Evolutionary conservation across 805 yeast genomes (phyloP).

Genomic region (Nakazawaea ambrosiae): DNA sequence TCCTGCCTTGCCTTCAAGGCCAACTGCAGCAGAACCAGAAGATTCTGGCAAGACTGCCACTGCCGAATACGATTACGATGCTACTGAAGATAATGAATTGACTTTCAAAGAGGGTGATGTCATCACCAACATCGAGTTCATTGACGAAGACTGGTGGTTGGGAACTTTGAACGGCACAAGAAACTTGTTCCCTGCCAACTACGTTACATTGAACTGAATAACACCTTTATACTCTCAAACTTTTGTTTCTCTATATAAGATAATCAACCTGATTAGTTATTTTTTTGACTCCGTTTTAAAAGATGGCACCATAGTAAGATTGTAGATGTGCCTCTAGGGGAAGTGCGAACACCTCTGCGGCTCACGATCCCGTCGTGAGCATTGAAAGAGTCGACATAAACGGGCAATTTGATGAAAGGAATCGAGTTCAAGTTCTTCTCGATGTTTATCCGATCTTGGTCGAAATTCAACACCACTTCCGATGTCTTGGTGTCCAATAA

Average conservation of each 20-base stretch:
- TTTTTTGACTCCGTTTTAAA: slow-evolving; percentile 11
- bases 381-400: slow-evolving; percentile 62
- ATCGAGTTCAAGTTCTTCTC: slow-evolving; percentile 51
- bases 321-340: slow-evolving; percentile 43
- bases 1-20: background rate
- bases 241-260: too few relatives aligned
- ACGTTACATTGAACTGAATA: slow-evolving; percentile 37
- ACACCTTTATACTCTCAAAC: background rate
- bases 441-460: slow-evolving; percentile 31
- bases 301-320: slow-evolving; percentile 39
- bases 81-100: slow-evolving; percentile 88
- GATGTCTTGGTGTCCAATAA: background rate
- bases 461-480: slow-evolving; percentile 17
- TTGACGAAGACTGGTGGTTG: slow-evolving; percentile 97
- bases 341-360: slow-evolving; percentile 53
- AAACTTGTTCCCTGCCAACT: slow-evolving; percentile 89
- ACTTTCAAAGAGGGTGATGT: slow-evolving; percentile 77
- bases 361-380: slow-evolving; percentile 87
- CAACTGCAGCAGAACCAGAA: too few relatives aligned
- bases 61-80: slow-evolving; percentile 78
- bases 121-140: slow-evolving; percentile 77
- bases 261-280: background rate
- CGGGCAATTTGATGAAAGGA: slow-evolving; percentile 74
- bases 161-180: slow-evolving; percentile 75
- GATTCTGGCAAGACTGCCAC: slow-evolving; percentile 40